Base-by-base conservation (phyloP, 1,284 basidiomycete species). In the Leccinum fallax region DNA sequence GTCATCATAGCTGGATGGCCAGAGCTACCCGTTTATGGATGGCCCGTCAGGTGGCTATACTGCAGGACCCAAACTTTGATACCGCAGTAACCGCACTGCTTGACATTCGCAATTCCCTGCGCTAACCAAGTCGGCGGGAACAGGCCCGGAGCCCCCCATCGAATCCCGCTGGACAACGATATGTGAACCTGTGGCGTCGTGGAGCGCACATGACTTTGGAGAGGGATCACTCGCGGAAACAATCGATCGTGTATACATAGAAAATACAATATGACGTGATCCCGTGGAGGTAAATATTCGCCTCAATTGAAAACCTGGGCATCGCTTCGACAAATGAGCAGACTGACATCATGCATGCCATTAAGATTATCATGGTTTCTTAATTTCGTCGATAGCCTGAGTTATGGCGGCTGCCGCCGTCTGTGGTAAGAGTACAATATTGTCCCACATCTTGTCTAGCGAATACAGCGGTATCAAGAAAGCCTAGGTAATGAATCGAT, bases 381-480 rank as follows among this genome's bases (percentile, higher is more conserved):
- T 26, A 49, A 24, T 24, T 15, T 15, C 3, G 36, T 48, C 32
- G 43, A 55, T 52, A 43, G 21, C 19, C 24, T 38, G 54, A 36
- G 28, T 53, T 15, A 11, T 52, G 10, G 28, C 3, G 34, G 15
- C 38, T 36, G 15, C n/a, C n/a, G 28, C 32, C 53, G 5, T 26
- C n/a, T 26, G 34, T 34, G 32, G 32, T 66, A 55, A 59, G 16
- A 64, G 54, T 60, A 63, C 61, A 61, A 7, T 59, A 64, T 65
- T 61, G 65, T 60, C 71, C 64, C 63, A 64, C 55, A 57, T 59
- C 55, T 57, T 64, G 61, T 73, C 67, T 70, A 68, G 28, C 26
- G 58, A 63, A 62, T 71, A 71, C 71, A 75, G 34, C 34, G 66
- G 60, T 38, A 38, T 48, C 72, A 75, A 74, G 66, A 58, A 61